phyloP scores from a whole-genome alignment of 148 eudicot species.

The Persicaria maculosa region DNA sequence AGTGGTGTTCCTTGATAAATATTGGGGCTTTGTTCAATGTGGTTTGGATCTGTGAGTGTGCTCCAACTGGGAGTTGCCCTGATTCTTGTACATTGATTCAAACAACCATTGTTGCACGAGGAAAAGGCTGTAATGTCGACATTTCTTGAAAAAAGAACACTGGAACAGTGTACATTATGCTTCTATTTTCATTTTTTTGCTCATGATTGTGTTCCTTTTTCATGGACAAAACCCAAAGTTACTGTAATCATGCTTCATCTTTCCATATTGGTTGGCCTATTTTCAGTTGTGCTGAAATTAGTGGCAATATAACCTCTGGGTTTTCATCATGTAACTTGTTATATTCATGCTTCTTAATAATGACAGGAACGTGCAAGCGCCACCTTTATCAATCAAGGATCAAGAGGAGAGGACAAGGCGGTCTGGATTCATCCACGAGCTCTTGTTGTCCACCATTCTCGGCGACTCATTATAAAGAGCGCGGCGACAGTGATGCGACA shows the following conservation, averaged over 20 bases:
- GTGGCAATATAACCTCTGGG: neutral
- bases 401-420: slow-evolving; percentile 75
- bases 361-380: slow-evolving; percentile 46
- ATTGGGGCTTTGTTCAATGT: neutral
- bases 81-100: neutral
- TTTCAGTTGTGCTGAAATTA: neutral
- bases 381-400: slow-evolving; percentile 76
- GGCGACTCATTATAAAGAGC: slow-evolving; percentile 26
- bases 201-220: neutral
- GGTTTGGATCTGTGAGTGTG: neutral
- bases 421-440: slow-evolving; percentile 61
- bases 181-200: neutral
- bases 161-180: neutral
- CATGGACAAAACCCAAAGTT: neutral
- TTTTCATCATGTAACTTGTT: neutral
- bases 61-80: neutral
- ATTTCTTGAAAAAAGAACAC: no score
- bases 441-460: slow-evolving; percentile 61
- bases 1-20: neutral
- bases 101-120: no score
- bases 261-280: neutral
- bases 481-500: neutral
- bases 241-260: slow-evolving; percentile 1
- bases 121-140: no score
- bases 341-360: slow-evolving; percentile 17